Percentiles rank a stretch among this genome's conserved stretches.
Evolutionary conservation across 148 eudicot genomes (phyloP).

Genomic region (Spergularia marina): DNA sequence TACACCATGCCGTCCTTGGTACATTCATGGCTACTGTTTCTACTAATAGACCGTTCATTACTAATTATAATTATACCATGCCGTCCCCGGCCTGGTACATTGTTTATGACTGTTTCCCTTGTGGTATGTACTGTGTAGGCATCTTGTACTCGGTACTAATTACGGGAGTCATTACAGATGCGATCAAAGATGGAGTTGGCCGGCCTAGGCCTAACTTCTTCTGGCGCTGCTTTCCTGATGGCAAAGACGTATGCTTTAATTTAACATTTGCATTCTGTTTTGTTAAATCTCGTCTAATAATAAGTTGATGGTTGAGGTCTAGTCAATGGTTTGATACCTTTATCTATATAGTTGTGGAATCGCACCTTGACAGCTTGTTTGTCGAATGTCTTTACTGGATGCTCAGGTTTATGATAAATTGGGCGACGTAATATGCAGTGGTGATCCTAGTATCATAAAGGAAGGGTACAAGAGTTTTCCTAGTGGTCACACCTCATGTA

Average conservation of each 20-base stretch:
- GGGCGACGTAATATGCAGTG: slow-evolving; percentile 54
- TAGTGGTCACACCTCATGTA: slow-evolving; percentile 95
- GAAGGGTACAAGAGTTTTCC: slow-evolving; percentile 98
- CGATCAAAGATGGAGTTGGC: slow-evolving; percentile 85
- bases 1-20: slow-evolving; percentile 78
- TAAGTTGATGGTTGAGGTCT: too few species aligned
- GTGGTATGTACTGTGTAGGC: slow-evolving; percentile 36
- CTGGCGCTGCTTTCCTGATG: slow-evolving; percentile 98
- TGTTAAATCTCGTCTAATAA: too few species aligned
- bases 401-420: slow-evolving; percentile 37
- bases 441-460: slow-evolving; percentile 49
- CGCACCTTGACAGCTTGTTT: neutral
- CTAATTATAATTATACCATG: slow-evolving; percentile 52
- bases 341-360: too few species aligned
- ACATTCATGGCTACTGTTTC: slow-evolving; percentile 1
- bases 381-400: neutral
- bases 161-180: slow-evolving; percentile 74
- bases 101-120: neutral
- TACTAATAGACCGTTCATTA: neutral
- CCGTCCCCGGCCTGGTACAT: slow-evolving; percentile 45
- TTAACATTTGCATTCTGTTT: neutral
- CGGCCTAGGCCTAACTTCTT: slow-evolving; percentile 92
- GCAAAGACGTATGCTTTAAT: slow-evolving; percentile 44
- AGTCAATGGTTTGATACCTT: too few species aligned
- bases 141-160: slow-evolving; percentile 60